Evolutionary conservation across 331 rosid genomes (phyloP), one percentile per base, ranked within the genome.

Genomic region (Pyracantha coccinea): DNA sequence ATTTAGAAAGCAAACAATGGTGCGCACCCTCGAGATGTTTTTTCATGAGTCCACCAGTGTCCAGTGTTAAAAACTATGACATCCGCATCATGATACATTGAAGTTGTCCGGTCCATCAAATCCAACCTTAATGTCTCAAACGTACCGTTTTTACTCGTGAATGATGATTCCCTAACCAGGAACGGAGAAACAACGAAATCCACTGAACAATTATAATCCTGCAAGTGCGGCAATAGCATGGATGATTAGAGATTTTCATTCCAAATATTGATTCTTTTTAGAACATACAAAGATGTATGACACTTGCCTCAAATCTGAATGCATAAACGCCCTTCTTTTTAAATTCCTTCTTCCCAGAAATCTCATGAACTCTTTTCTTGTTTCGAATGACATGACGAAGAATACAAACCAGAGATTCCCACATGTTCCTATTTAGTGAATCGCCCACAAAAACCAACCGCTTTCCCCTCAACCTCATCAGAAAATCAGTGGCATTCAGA

Each of bases 41-140:
- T 95, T 77, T 90, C 97, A 64, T 95, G 98, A 14, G 98, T 95
- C 99, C 99, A 95, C 99, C 99, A 95, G 52, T 92, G 98, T 58
- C 99, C 99, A 14, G 97, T 92, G 69, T 95, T 95, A 83, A 95
- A 95, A 78, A 95, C 87, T 73, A 95, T 66, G 66, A 92, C 77
- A 72, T 92, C 94, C 4, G 97, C 93, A 80, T 95, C 98, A 57
- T 81, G 82, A 71, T 92, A 92, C 73, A 80, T 89, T 44, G 86
- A 53, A 21, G 96, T 92, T 13, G 92, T 83, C 75, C n/a, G 79
- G 76, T 90, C 99, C 98, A 95, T 95, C 88, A 86, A 75, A 90
- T 95, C 99, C 85, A 95, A 80, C 79, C 99, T 83, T 66, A 95
- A 78, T 63, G 99, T 95, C 87, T 90, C 97, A 41, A 85, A 71